These are phyloP conservation scores for Cladobotryum mycophilum DNA, from an alignment of 2,329 filamentous ascomycete species.

Conservation along the genomic window DNA sequence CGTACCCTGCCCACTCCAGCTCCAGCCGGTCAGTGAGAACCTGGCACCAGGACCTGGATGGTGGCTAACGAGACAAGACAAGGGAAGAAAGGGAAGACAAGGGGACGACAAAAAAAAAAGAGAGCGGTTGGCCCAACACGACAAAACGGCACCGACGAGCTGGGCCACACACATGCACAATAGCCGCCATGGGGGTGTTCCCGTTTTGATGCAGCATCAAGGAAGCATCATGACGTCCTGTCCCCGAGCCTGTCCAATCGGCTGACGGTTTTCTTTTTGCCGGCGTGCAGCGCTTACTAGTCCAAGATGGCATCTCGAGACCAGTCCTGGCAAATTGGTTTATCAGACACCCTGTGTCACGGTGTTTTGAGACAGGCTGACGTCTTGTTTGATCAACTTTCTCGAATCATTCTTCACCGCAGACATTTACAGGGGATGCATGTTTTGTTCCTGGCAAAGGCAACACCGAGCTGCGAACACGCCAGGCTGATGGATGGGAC, in stretches of 20 bases:
- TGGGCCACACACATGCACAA: conserved; percentile 5
- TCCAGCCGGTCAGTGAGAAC: conserved; percentile 1
- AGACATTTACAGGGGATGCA: not conserved
- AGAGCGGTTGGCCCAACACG: not conserved
- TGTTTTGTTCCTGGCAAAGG: not conserved
- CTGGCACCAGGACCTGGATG: not conserved
- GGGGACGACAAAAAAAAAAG: conserved; percentile 1
- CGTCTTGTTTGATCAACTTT: conserved; percentile 4
- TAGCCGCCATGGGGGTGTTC: conserved; percentile 7
- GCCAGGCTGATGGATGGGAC: not conserved
- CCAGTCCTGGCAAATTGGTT: not conserved
- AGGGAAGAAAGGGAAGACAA: not conserved
- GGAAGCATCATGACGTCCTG: conserved; percentile 13
- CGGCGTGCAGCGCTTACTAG: conserved; percentile 10
- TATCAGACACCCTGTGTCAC: not conserved
- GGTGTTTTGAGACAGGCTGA: conserved; percentile 3
- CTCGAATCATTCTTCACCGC: conserved; percentile 10
- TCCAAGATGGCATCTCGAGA: conserved; percentile 5
- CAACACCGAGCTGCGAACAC: not conserved
- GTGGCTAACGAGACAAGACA: no score
- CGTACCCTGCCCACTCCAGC: not conserved
- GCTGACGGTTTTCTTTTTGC: conserved; percentile 7
- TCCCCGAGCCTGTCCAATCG: conserved; percentile 12
- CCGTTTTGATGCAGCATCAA: conserved; percentile 6
- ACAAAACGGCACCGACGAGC: conserved; percentile 8